Base-by-base conservation (phyloP, 257 asterid species). In the Nicotiana obtusifolia region DNA sequence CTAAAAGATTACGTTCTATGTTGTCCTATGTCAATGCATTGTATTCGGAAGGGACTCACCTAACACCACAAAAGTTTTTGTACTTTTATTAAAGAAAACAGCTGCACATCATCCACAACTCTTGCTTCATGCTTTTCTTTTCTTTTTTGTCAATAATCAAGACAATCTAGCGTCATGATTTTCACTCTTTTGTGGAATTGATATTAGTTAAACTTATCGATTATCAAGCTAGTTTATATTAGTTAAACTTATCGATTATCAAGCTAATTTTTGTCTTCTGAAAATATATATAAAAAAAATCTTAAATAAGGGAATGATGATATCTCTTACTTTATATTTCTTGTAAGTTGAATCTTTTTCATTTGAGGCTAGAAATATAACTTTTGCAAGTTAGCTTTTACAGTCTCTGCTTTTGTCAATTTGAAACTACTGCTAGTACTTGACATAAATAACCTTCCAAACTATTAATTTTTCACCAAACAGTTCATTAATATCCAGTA, bases 1-100 rank as follows among this genome's bases (percentile, higher is more conserved):
- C 24, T 10, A 47, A 73, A 73, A 26, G 22, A 73, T 73, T 53
- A 73, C 79, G 61, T 73, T 47, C 79, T 68, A 71, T 41, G 59
- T 19, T 71, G 68, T 62, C 37, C 17, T 73, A 24, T 71, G 7
- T 22, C 60, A n/a, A 41, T 69, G 57, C 14, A 20, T 69, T 41
- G 59, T 41, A 41, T 71, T 71, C 22, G 78, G 35, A 71, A 41
- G 7, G 35, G 20, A 47, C 61, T 73, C 79, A 73, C 47, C 79
- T 47, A 47, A 24, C 60, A 22, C 79, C 79, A 7, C 79, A 47
- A 2, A 24, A 0, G 4, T 73, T 69, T 47, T 73, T 73, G 41
- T 44, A 24, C 19, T 35, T 68, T 10, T 10, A 66, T 66, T n/a
- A 41, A 69, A 41, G 10, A 37, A 19, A 41, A 41, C 20, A 69